These are phyloP conservation scores for Trichoderma gamsii DNA, from an alignment of 495 filamentous ascomycete species.

Conservation along the genomic window DNA sequence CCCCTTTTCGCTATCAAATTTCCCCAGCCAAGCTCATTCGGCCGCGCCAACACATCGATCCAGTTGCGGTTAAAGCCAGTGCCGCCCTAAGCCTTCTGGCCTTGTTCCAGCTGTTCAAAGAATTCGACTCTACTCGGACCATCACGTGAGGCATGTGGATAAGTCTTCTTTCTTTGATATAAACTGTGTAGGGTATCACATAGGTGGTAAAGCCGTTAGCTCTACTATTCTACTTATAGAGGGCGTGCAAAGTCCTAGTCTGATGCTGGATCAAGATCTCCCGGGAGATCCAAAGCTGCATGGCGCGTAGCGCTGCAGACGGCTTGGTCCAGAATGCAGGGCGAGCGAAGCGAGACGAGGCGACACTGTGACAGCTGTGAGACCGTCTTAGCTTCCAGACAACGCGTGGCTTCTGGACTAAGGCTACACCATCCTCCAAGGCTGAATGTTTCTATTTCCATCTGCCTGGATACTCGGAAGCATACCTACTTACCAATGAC, in stretches of 20 bases:
- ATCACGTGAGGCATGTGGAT: conserved; percentile 6
- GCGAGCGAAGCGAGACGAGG: neutral
- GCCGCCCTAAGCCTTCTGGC: neutral
- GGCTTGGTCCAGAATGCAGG: neutral
- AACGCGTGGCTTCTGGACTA: neutral
- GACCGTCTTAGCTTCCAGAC: neutral
- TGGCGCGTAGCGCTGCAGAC: neutral
- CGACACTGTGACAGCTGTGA: neutral
- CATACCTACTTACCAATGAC: no score
- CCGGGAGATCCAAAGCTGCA: conserved; percentile 11
- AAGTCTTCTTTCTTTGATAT: neutral
- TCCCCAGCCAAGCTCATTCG: conserved; percentile 11
- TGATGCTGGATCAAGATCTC: neutral
- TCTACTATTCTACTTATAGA: neutral
- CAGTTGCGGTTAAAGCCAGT: neutral
- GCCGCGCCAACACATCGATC: conserved; percentile 5
- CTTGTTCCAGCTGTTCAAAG: neutral
- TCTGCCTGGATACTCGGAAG: neutral
- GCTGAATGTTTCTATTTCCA: neutral
- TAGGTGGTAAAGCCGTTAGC: neutral
- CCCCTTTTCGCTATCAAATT: conserved; percentile 11
- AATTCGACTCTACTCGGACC: neutral
- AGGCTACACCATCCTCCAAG: no score
- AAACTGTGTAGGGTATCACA: neutral
- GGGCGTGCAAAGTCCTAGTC: neutral